A percentile compares a stretch with the other conserved stretches of the same genome.
Conservation (phyloP, 164 flowering plant genomes). For the Liriodendron chinense region DNA sequence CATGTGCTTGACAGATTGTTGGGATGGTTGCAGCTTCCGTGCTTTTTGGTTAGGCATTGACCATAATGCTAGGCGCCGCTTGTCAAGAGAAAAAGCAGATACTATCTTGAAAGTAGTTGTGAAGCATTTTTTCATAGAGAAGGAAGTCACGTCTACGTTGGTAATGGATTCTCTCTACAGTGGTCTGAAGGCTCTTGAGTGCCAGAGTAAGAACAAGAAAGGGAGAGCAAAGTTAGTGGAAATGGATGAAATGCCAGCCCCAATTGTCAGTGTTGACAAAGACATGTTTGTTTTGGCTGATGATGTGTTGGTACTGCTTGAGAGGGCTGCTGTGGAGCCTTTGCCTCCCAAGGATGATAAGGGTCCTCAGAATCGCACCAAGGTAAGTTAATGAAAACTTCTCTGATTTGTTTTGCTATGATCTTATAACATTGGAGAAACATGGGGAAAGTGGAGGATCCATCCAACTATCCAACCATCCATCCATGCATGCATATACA, state of each 20-base stretch:
- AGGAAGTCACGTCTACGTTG: slow-evolving; percentile 95
- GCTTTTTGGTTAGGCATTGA: slow-evolving; percentile 87
- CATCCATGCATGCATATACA: too few species aligned
- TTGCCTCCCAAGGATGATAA: slow-evolving; percentile 96
- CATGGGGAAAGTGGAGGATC: too few species aligned
- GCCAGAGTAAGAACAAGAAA: slow-evolving; percentile 50
- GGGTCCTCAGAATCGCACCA: slow-evolving; percentile 82
- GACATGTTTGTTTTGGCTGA: slow-evolving; percentile 86
- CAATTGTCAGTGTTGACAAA: slow-evolving; percentile 73
- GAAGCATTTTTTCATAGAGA: slow-evolving; percentile 87
- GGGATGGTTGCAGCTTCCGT: slow-evolving; percentile 62
- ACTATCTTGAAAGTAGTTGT: slow-evolving; percentile 78
- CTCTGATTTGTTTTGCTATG: not conserved
- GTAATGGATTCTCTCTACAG: slow-evolving; percentile 98
- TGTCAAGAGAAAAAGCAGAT: slow-evolving; percentile 86
- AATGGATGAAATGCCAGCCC: slow-evolving; percentile 64
- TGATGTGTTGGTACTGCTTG: slow-evolving; percentile 74
- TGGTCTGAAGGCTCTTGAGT: slow-evolving; percentile 90
- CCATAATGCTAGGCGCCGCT: slow-evolving; percentile 58
- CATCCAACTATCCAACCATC: too few species aligned
- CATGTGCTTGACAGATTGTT: slow-evolving; percentile 3
- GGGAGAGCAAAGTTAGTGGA: slow-evolving; percentile 45
- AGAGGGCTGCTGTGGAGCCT: slow-evolving; percentile 86
- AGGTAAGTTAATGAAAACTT: slow-evolving; percentile 39
- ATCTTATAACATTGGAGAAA: not conserved